Percentiles rank a stretch among this genome's conserved stretches.
phyloP scores from a whole-genome alignment of 306 rosid genomes.

The Inga laurina region DNA sequence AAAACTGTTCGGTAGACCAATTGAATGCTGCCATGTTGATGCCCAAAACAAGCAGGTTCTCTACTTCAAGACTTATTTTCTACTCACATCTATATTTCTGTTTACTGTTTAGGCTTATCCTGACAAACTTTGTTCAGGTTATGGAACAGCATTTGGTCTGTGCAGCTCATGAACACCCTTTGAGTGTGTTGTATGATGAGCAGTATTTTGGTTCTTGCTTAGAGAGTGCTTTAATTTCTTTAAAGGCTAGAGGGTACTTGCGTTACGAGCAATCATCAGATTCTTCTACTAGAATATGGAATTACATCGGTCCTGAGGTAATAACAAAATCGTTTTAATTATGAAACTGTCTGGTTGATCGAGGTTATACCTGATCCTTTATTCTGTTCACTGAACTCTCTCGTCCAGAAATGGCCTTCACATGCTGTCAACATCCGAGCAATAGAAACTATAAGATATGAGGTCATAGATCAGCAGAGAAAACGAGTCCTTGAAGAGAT shows the following conservation, averaged over 20 bases:
- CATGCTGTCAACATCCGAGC: slow-evolving; percentile 76
- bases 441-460: slow-evolving; percentile 70
- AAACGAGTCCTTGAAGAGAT: slow-evolving; percentile 85
- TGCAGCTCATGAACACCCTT: slow-evolving; percentile 82
- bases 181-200: slow-evolving; percentile 69
- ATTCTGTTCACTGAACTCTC: slow-evolving; percentile 8
- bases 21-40: slow-evolving; percentile 90
- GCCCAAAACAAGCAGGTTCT: slow-evolving; percentile 82
- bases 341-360: slow-evolving; percentile 35
- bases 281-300: slow-evolving; percentile 64
- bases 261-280: slow-evolving; percentile 49
- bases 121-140: slow-evolving; percentile 53
- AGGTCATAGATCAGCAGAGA: slow-evolving; percentile 60
- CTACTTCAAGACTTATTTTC: slow-evolving; percentile 26
- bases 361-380: slow-evolving; percentile 14
- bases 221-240: slow-evolving; percentile 50
- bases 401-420: slow-evolving; percentile 74
- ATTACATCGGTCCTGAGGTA: slow-evolving; percentile 83
- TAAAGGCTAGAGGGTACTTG: slow-evolving; percentile 67
- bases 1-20: slow-evolving; percentile 83
- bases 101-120: slow-evolving; percentile 26
- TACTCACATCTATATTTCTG: slow-evolving; percentile 13
- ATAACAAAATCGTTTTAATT: slow-evolving; percentile 25
- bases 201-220: slow-evolving; percentile 73
- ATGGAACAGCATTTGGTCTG: slow-evolving; percentile 87